Evolutionary conservation across 345 rosid species (phyloP).

Genomic region (Moricandia moricandioides): DNA sequence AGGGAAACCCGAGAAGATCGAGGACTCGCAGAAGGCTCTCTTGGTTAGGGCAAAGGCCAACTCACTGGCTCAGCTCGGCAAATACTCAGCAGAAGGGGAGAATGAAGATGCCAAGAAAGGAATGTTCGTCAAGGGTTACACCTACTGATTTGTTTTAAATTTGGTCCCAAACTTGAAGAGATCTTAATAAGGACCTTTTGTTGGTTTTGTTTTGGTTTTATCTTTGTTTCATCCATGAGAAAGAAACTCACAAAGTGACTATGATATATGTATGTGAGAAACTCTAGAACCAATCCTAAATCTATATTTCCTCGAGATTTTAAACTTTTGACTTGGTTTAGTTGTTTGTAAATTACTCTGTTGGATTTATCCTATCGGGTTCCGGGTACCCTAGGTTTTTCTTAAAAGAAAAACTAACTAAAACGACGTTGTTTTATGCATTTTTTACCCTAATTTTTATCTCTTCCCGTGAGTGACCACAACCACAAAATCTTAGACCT

Average conservation of each 20-base stretch:
- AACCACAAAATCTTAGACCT: no score
- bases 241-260: conserved; percentile 1
- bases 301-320: not conserved
- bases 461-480: no score
- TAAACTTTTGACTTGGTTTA: not conserved
- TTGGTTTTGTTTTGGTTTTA: not conserved
- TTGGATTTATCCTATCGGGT: no score
- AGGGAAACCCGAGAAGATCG: conserved; percentile 74
- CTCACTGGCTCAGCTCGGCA: conserved; percentile 93
- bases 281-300: not conserved
- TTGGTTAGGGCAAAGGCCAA: conserved; percentile 95
- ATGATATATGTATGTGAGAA: conserved; percentile 17
- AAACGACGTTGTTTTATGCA: no score
- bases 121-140: conserved; percentile 96
- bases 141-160: conserved; percentile 53
- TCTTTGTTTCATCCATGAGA: not conserved
- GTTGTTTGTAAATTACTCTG: no score
- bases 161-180: conserved; percentile 17
- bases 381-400: no score
- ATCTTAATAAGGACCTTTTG: conserved; percentile 28
- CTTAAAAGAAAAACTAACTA: no score
- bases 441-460: no score
- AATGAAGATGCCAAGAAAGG: conserved; percentile 91
- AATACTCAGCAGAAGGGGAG: conserved; percentile 80
- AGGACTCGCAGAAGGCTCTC: conserved; percentile 81